A percentile compares a stretch with the other conserved stretches of the same genome.
phyloP scores from a whole-genome alignment of 2,329 filamentous ascomycete genomes.

The Calonectria multiphialidica region DNA sequence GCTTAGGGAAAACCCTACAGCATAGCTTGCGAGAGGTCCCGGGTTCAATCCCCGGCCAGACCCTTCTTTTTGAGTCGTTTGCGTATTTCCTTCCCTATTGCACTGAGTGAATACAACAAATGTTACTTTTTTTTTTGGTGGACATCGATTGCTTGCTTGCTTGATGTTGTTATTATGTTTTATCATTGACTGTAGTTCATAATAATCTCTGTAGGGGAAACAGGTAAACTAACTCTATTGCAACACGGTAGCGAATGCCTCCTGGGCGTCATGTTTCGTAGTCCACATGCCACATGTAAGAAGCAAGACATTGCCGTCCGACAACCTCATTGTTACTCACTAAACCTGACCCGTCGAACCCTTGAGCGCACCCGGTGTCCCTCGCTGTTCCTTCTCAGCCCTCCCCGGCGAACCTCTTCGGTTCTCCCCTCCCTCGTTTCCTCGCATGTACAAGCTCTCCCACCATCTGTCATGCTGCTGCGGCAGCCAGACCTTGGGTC shows the following conservation, averaged over 20 bases:
- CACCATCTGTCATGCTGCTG: neutral
- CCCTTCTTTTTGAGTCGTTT: constrained; percentile 45
- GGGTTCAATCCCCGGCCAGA: constrained; percentile 61
- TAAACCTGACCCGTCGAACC: constrained; percentile 12
- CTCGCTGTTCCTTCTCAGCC: neutral
- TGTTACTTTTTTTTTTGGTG: neutral
- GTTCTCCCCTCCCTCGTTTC: neutral
- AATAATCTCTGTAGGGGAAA: neutral
- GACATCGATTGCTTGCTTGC: neutral
- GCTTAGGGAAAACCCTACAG: constrained; percentile 68
- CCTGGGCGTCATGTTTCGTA: neutral
- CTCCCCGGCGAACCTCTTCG: neutral
- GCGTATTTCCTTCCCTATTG: neutral
- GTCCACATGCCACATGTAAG: neutral
- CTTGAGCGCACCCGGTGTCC: neutral
- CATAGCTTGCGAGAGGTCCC: constrained; percentile 58
- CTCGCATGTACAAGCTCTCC: neutral
- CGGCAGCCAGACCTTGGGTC: neutral
- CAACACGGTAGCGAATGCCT: neutral
- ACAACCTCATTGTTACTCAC: neutral
- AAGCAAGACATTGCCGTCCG: neutral
- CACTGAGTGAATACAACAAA: too few species aligned
- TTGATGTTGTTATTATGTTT: neutral
- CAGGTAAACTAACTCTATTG: neutral
- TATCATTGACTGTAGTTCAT: too few species aligned